Percentiles rank a stretch among this genome's conserved stretches.
phyloP scores from a whole-genome alignment of 2,329 filamentous ascomycete species.

The Chlorencoelia australis region DNA sequence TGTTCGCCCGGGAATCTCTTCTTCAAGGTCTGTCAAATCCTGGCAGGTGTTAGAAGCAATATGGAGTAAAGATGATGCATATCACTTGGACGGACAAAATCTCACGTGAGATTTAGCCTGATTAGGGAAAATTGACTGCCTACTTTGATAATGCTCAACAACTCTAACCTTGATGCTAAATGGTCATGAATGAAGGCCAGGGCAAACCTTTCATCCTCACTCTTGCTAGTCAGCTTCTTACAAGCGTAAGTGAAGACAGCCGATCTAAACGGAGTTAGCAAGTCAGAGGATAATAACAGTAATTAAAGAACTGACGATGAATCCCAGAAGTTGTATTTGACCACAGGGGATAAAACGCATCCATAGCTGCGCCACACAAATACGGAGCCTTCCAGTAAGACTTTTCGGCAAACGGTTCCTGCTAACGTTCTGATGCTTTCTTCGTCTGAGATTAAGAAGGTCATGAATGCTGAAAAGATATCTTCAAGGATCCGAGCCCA shows the following conservation, averaged over 20 bases:
- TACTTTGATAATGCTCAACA: slow-evolving; percentile 33
- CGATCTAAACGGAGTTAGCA: slow-evolving; percentile 17
- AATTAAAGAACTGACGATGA: slow-evolving; percentile 24
- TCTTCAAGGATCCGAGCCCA: slow-evolving; percentile 28
- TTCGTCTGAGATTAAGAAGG: slow-evolving; percentile 25
- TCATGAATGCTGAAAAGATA: slow-evolving; percentile 21
- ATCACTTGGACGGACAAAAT: not conserved
- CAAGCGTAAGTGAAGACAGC: slow-evolving; percentile 21
- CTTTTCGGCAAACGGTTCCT: slow-evolving; percentile 20
- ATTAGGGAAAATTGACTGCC: slow-evolving; percentile 6
- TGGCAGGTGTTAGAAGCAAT: slow-evolving; percentile 22
- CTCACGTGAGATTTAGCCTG: not conserved
- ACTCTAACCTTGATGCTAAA: slow-evolving; percentile 42
- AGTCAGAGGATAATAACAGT: not conserved
- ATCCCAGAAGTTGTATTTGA: slow-evolving; percentile 27
- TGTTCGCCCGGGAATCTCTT: slow-evolving; percentile 45
- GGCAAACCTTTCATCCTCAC: slow-evolving; percentile 18
- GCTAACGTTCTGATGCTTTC: slow-evolving; percentile 24
- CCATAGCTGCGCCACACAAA: slow-evolving; percentile 17
- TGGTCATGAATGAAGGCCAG: slow-evolving; percentile 40
- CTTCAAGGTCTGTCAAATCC: slow-evolving; percentile 44
- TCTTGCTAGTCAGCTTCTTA: slow-evolving; percentile 20
- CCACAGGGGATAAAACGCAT: slow-evolving; percentile 11
- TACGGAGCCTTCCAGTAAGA: slow-evolving; percentile 20
- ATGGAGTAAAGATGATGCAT: not conserved